phyloP scores from a whole-genome alignment of 768 basidiomycete genomes.

The Boletales sp. region DNA sequence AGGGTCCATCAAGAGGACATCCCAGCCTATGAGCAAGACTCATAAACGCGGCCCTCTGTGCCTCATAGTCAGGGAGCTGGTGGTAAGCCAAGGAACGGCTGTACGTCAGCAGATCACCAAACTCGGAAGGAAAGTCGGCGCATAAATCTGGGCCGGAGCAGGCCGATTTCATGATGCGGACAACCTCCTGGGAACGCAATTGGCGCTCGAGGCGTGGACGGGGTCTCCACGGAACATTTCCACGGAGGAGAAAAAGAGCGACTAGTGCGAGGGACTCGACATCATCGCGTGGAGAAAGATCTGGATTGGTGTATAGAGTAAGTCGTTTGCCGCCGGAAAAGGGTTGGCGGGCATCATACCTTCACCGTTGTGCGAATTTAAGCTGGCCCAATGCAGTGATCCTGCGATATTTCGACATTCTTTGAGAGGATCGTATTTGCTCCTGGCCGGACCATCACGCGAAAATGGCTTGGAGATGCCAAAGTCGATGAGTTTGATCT shows the following conservation, averaged over 20 bases:
- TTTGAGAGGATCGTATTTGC: constrained; percentile 20
- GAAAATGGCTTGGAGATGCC: constrained; percentile 22
- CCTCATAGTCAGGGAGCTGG: too few relatives aligned
- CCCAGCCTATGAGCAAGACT: background rate
- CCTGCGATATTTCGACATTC: constrained; percentile 22
- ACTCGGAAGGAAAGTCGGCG: too few relatives aligned
- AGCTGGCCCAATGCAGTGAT: constrained; percentile 31
- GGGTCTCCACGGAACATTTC: too few relatives aligned
- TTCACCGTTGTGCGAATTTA: constrained; percentile 25
- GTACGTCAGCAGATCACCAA: too few relatives aligned
- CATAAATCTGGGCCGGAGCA: too few relatives aligned
- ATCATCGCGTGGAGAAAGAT: constrained; percentile 1
- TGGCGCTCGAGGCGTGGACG: too few relatives aligned
- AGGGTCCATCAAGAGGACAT: background rate
- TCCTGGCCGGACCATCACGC: background rate
- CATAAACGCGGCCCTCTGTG: background rate
- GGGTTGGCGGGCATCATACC: background rate
- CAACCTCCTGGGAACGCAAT: too few relatives aligned
- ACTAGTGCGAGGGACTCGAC: too few relatives aligned
- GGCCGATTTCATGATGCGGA: too few relatives aligned
- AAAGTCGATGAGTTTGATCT: constrained; percentile 32
- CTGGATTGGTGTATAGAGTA: background rate
- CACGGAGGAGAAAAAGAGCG: too few relatives aligned
- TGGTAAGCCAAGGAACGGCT: too few relatives aligned
- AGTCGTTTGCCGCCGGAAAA: background rate